Conservation (phyloP, 169 alveolate species). For the Plasmodium cynomolgi region DNA sequence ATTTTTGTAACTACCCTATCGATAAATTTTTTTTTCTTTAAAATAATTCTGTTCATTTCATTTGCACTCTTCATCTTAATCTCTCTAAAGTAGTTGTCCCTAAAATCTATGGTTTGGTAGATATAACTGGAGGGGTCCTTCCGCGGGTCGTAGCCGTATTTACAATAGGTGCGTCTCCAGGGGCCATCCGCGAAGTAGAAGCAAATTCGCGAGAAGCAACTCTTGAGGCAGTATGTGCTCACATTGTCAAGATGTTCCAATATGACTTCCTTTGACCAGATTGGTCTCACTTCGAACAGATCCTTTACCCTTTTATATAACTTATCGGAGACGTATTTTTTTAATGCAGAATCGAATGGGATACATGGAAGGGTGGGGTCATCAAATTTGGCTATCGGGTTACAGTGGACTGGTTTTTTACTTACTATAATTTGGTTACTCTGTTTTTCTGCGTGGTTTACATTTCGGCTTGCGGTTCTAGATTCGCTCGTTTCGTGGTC, state of each 20-base stretch:
- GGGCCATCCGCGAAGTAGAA: constrained; percentile 81
- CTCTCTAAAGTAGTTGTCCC: constrained; percentile 77
- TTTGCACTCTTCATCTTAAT: constrained; percentile 63
- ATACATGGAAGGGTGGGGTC: constrained; percentile 14
- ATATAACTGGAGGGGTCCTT: constrained; percentile 78
- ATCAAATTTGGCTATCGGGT: constrained; percentile 66
- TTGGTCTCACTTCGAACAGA: constrained; percentile 68
- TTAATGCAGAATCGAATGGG: constrained; percentile 65
- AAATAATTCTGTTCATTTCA: constrained; percentile 30
- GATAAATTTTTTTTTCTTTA: constrained; percentile 26
- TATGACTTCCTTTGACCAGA: constrained; percentile 67
- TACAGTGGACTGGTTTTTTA: constrained; percentile 64
- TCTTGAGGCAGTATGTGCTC: constrained; percentile 62
- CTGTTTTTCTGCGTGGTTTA: neutral
- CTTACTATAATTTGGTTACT: constrained; percentile 63
- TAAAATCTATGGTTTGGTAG: constrained; percentile 80
- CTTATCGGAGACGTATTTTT: constrained; percentile 58
- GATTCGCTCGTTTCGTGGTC: neutral
- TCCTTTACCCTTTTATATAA: constrained; percentile 51
- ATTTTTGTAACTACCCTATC: constrained; percentile 27
- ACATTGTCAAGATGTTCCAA: constrained; percentile 51
- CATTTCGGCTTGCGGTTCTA: neutral
- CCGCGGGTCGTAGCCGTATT: constrained; percentile 82
- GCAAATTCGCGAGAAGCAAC: constrained; percentile 79
- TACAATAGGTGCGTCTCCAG: constrained; percentile 83